Evolutionary conservation across 768 basidiomycete species (phyloP).

Genomic region (Auriscalpium vulgare): DNA sequence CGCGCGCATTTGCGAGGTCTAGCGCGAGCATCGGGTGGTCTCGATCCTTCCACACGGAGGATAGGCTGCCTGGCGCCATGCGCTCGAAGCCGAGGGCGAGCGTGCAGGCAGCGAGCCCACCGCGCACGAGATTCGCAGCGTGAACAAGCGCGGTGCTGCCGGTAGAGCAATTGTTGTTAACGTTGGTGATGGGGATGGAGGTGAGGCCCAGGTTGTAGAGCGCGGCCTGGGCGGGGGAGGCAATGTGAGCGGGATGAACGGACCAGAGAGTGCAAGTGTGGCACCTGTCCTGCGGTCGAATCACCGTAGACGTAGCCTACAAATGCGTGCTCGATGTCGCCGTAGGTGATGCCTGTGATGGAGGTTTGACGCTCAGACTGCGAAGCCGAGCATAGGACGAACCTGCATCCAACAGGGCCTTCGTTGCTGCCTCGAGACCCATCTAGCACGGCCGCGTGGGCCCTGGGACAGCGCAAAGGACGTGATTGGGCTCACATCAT

Average conservation of each 20-base stretch:
- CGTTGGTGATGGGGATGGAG: constrained; percentile 76
- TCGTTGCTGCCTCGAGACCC: constrained; percentile 82
- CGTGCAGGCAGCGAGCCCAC: constrained; percentile 62
- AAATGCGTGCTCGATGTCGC: constrained; percentile 61
- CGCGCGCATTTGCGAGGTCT: constrained; percentile 31
- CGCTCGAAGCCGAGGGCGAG: constrained; percentile 84
- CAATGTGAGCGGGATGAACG: not conserved
- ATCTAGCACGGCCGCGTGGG: constrained; percentile 37
- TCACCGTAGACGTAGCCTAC: constrained; percentile 80
- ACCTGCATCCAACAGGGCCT: constrained; percentile 83
- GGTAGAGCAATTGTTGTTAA: constrained; percentile 85
- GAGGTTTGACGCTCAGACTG: not conserved
- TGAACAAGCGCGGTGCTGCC: constrained; percentile 73
- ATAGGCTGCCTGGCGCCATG: constrained; percentile 69
- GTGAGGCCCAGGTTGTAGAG: constrained; percentile 81
- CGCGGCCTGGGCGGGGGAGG: constrained; percentile 40
- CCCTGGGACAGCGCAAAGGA: not conserved
- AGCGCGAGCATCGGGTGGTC: constrained; percentile 41
- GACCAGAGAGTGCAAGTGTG: not conserved
- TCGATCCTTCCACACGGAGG: constrained; percentile 49
- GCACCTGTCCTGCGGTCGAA: constrained; percentile 67
- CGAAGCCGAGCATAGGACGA: constrained; percentile 3
- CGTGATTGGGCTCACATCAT: constrained; percentile 44
- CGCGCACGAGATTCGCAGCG: constrained; percentile 63
- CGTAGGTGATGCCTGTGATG: constrained; percentile 69